Percentiles rank a stretch among this genome's conserved stretches.
Evolutionary conservation across 75 land plant genomes (phyloP).

Genomic region (Cryptomeria japonica): DNA sequence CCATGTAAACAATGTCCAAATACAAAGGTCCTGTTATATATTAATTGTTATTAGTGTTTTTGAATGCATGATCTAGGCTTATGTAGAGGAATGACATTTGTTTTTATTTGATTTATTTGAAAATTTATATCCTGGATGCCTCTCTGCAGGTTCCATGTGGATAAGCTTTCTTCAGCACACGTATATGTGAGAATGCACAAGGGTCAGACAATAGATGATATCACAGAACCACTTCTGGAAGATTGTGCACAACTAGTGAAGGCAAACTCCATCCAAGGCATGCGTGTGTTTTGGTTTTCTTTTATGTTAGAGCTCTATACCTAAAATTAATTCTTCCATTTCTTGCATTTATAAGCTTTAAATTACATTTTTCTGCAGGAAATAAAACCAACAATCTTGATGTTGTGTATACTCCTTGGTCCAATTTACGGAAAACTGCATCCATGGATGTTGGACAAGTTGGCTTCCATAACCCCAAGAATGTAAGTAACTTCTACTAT

Average conservation of each 20-base stretch:
- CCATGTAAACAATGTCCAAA: neutral
- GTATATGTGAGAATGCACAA: slow-evolving; percentile 90
- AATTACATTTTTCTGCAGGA: slow-evolving; percentile 44
- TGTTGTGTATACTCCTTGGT: slow-evolving; percentile 99
- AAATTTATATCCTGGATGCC: neutral
- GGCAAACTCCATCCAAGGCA: slow-evolving; percentile 99
- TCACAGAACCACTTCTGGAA: slow-evolving; percentile 78
- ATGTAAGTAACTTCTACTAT: slow-evolving; percentile 46
- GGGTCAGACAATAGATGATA: slow-evolving; percentile 92
- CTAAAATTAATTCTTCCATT: neutral
- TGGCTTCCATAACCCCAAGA: slow-evolving; percentile 93
- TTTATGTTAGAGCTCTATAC: neutral
- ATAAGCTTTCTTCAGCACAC: slow-evolving; percentile 98
- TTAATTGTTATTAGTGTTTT: neutral
- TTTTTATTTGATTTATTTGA: neutral
- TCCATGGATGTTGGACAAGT: slow-evolving; percentile 99
- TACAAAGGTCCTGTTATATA: neutral
- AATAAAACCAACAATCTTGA: slow-evolving; percentile 95
- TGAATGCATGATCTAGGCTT: neutral
- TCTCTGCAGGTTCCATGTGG: slow-evolving; percentile 93
- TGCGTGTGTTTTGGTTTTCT: neutral
- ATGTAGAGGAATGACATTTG: neutral
- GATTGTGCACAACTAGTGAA: slow-evolving; percentile 99
- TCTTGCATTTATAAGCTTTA: neutral
- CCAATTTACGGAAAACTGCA: slow-evolving; percentile 89